Evolutionary conservation across 176 grass and related monocot genomes (phyloP), one percentile per base, ranked within the genome.

Genomic region (Bolboschoenus planiculmis): DNA sequence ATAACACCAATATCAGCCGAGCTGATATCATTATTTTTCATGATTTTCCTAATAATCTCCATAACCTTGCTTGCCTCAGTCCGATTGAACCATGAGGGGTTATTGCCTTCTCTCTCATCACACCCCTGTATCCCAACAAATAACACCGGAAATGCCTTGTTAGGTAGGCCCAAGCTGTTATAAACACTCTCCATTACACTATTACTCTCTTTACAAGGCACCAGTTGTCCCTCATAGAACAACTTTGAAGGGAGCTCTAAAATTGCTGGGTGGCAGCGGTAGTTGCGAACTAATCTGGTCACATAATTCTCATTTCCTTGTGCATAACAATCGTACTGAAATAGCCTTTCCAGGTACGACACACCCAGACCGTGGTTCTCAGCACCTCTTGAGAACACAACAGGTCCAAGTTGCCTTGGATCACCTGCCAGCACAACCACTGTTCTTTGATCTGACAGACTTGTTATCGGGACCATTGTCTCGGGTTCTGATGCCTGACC

Each of bases 81-180:
- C 74, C 95, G 90, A 84, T 98, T 98, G 57, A 98, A 95, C 95
- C 95, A 95, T 55, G 92, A 94, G 48, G 95, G 95, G 35, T 98
- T 98, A 66, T 75, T 95, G n/a, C 92, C 95, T 86, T 98, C 95
- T 84, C 95, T 90, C 79, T 98, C 95, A 88, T 98, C 95, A 0
- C 90, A 95, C 35, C 95, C 92, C 78, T 98, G 95, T 81, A 97
- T 97, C 73, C 95, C 95, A 43, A 98, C 16, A 80, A 98, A 98
- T 84, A 98, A 89, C 78, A 95, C 88, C 60, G 95, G 95, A 84
- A 98, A 98, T 4, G 86, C 85, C 84, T 88, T 91, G 79, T 95
- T 90, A 79, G 96, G 90, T 86, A 98, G 96, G 50, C 54, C 68
- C 39, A 91, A 47, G 31, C 64, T 79, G 64, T 95, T 87, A 21